Evolutionary conservation across 768 basidiomycete genomes (phyloP).

Genomic region (Strobilomyces dryophilus): DNA sequence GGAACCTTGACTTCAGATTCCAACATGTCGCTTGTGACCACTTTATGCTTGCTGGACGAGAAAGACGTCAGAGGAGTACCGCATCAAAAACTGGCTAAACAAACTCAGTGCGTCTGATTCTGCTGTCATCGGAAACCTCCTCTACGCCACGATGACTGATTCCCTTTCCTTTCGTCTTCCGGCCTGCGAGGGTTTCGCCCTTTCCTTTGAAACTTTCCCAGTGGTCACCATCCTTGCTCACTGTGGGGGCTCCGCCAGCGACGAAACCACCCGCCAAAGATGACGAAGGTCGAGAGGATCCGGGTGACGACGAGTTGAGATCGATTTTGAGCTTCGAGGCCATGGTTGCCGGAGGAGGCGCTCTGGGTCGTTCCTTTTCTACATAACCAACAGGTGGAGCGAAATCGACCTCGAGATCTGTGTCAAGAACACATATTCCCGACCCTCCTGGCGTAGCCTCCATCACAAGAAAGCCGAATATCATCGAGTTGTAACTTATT

Average conservation of each 20-base stretch:
- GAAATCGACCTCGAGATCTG: slow-evolving; percentile 98
- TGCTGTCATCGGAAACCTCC: slow-evolving; percentile 73
- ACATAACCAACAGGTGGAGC: slow-evolving; percentile 91
- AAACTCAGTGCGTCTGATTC: slow-evolving; percentile 88
- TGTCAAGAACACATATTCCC: slow-evolving; percentile 89
- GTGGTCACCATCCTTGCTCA: slow-evolving; percentile 75
- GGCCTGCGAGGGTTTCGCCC: slow-evolving; percentile 85
- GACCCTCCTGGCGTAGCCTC: slow-evolving; percentile 82
- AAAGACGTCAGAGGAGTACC: slow-evolving; percentile 9
- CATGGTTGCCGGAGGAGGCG: slow-evolving; percentile 85
- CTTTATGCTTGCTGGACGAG: slow-evolving; percentile 62
- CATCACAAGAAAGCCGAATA: slow-evolving; percentile 95
- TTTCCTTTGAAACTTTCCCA: slow-evolving; percentile 98
- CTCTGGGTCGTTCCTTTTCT: slow-evolving; percentile 85
- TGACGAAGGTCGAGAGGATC: slow-evolving; percentile 78
- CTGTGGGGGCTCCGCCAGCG: slow-evolving; percentile 41
- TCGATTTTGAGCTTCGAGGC: slow-evolving; percentile 96
- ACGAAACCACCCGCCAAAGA: slow-evolving; percentile 67
- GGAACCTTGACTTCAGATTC: slow-evolving; percentile 78
- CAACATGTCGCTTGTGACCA: slow-evolving; percentile 78
- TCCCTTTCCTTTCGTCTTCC: slow-evolving; percentile 95
- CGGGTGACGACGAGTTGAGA: slow-evolving; percentile 78
- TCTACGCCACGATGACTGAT: slow-evolving; percentile 81
- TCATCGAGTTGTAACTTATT: slow-evolving; percentile 93
- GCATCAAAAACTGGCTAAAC: slow-evolving; percentile 28